These are phyloP conservation scores for Pseudogymnoascus sp. DNA, from an alignment of 2,329 filamentous ascomycete species.

Conservation along the genomic window DNA sequence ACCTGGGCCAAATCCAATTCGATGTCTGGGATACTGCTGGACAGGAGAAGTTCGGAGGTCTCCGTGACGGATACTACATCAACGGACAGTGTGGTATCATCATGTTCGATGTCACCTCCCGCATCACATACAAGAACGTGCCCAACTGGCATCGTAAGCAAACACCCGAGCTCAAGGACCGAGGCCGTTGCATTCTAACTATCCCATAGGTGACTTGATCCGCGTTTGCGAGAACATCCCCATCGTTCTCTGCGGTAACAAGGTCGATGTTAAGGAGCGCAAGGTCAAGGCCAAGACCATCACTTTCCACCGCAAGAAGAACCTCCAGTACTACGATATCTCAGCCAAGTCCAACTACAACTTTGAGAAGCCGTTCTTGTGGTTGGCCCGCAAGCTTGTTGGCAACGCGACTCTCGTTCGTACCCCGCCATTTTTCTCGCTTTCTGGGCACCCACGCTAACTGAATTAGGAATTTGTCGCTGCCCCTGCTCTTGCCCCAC, in stretches of 20 bases:
- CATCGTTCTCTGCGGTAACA: constrained; percentile 97
- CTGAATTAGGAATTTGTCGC: constrained; percentile 82
- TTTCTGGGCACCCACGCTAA: background rate
- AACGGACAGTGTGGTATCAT: constrained; percentile 99
- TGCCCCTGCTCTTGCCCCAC: constrained; percentile 86
- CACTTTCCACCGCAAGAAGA: constrained; percentile 99
- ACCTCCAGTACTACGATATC: constrained; percentile 99
- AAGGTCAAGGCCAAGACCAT: constrained; percentile 99
- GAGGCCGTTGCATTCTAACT: constrained; percentile 13
- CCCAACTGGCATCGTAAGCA: constrained; percentile 99
- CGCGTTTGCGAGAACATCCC: constrained; percentile 99
- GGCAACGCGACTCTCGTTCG: constrained; percentile 80
- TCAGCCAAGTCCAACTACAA: constrained; percentile 99
- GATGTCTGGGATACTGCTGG: constrained; percentile 99
- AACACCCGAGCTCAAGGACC: background rate
- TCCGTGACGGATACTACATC: constrained; percentile 99
- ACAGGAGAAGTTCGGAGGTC: constrained; percentile 99
- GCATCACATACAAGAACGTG: constrained; percentile 99
- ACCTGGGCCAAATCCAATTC: constrained; percentile 95
- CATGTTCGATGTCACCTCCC: constrained; percentile 99
- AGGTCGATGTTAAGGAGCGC: constrained; percentile 99
- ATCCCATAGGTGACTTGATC: constrained; percentile 73
- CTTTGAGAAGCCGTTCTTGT: constrained; percentile 99
- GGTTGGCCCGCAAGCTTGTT: constrained; percentile 96
- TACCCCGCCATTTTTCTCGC: constrained; percentile 24